Evolutionary conservation across 106 monocot species (phyloP), one percentile per base, ranked within the genome.

Genomic region (Acorus calamus): DNA sequence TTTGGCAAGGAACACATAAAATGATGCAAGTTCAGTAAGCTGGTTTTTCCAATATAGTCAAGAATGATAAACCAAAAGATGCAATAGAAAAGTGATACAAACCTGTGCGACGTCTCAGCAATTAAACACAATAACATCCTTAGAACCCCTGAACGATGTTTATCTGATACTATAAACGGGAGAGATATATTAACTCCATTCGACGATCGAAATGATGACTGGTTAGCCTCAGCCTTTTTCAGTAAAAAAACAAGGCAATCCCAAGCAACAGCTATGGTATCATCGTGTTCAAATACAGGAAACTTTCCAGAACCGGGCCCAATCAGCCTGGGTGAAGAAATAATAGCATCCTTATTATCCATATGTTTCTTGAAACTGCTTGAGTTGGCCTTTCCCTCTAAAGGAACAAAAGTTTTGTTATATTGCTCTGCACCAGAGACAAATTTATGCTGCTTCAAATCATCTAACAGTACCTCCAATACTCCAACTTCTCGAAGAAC

Each of bases 401-500:
- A 62, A 54, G 11, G 41, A 49, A 52, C 71, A 50, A 63, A 65
- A 57, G 48, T 47, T 50, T 73, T 85, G 28, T 69, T 88, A 61
- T 88, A 76, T 11, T 77, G 73, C 50, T 98, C 88, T 42, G 43
- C 55, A 55, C 92, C 88, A 55, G 75, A 81, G 47, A 88, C 73
- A 74, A 88, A 70, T 57, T 86, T 92, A 66, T 88, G 85, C 48
- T 86, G 78, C 65, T 80, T 92, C 60, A 98, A 67, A 68, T 98
- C 92, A 81, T 92, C 98, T 57, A 98, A 69, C 8, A 98, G 69
- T 54, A 92, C 88, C 49, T 92, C 98, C 59, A 98, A 50, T 59
- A 88, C 88, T 67, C 98, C 98, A 75, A 98, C 92, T 85, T 98
- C 98, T 52, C 92, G 76, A 2, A 98, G 73, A 62, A 98, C 79